A percentile compares a stretch with the other conserved stretches of the same genome.
Evolutionary conservation across 208 protist genomes (phyloP).

Genomic region (Kentomonas sorsogonicus): DNA sequence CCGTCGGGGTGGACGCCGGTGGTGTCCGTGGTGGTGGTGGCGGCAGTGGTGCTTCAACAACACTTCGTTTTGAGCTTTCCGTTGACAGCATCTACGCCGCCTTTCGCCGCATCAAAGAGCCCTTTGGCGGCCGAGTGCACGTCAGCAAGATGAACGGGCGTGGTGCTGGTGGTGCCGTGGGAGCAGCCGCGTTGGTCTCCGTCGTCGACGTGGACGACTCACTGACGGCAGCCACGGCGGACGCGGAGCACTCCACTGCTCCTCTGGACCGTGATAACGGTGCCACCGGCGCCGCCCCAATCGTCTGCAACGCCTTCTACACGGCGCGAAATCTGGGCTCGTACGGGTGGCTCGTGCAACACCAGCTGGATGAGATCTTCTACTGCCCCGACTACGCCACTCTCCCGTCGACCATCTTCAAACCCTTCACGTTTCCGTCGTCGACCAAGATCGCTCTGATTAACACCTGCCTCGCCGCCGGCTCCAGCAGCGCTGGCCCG

Average conservation of each 20-base stretch:
- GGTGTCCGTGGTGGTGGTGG: too few species aligned
- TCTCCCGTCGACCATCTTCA: constrained; percentile 70
- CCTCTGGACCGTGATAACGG: too few species aligned
- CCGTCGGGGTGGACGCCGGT: constrained; percentile 6
- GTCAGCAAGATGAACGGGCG: constrained; percentile 44
- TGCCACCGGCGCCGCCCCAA: too few species aligned
- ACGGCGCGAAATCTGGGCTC: constrained; percentile 70
- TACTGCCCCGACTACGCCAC: constrained; percentile 86
- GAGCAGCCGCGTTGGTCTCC: too few species aligned
- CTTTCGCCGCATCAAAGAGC: constrained; percentile 73
- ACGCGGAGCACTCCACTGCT: too few species aligned
- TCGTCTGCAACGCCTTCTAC: constrained; percentile 63
- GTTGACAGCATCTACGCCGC: constrained; percentile 82
- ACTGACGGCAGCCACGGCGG: too few species aligned
- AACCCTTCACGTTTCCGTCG: constrained; percentile 63
- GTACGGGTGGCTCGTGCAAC: constrained; percentile 75
- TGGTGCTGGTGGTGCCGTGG: too few species aligned
- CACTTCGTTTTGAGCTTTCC: constrained; percentile 72
- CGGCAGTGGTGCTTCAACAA: too few species aligned
- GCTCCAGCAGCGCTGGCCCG: background rate
- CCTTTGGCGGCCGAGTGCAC: constrained; percentile 69
- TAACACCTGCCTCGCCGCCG: constrained; percentile 43
- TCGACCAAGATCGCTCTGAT: constrained; percentile 66
- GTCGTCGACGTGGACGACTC: constrained; percentile 60
- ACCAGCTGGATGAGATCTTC: constrained; percentile 86